Evolutionary conservation across 2,329 filamentous ascomycete genomes (phyloP), one percentile per base, ranked within the genome.

Genomic region (Samsoniella hepiali): DNA sequence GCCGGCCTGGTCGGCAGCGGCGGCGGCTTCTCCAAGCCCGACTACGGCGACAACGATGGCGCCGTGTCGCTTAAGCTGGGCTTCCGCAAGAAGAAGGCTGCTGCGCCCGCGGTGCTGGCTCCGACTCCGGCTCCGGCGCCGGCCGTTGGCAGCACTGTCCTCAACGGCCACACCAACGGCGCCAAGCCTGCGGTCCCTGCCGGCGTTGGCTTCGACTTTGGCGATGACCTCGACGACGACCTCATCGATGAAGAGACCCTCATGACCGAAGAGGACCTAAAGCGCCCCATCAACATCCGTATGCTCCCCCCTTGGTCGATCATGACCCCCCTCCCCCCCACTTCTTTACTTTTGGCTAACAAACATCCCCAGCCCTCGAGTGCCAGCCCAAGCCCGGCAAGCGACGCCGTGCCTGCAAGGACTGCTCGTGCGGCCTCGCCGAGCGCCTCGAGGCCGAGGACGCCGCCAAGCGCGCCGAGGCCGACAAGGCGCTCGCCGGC

Each of bases 391-490:
- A 95, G 78, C 84, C 88, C 51, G 92, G 91, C 64, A 96, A 96
- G 81, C 88, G 94, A 69, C 89, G 94, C 62, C 88, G 93, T 66
- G 93, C 95, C 64, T 99, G 95, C 83, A 98, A 99, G 79, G 95
- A 99, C 80, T 99, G 95, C 81, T 94, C 91, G 9, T 99, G 95
- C 73, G 95, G 95, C 58, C 86, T 99, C 32, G 92, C 93, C 31
- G 87, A 95, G 74, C 87, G 89, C 65, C 78, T 98, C 58, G 90
- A 92, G 70, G 89, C 88, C n/a, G 92, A 98, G 79, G 95, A 98
- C 76, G 82, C 81, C 50, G 83, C 86, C 71, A 84, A 91, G 63
- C 82, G 91, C 55, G 85, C 88, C 72, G 82, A 87, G n/a, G 81
- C 92, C 64, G 74, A 79, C 63, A 73, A 73, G 61, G 90, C 90